These are phyloP conservation scores for Earliella scabrosa DNA, from an alignment of 1,284 basidiomycete species.

Conservation along the genomic window DNA sequence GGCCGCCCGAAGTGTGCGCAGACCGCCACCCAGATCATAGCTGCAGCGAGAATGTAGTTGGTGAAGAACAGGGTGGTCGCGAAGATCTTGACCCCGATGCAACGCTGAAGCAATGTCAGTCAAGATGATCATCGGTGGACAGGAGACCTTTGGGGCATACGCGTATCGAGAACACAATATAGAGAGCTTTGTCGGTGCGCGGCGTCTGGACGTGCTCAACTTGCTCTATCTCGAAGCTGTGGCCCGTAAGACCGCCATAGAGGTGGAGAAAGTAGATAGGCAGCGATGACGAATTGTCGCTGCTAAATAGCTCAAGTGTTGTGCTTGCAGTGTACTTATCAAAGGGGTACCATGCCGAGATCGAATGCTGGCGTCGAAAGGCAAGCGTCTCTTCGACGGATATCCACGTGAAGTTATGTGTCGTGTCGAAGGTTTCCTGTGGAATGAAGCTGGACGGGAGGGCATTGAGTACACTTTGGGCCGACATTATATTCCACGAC, in stretches of 20 bases:
- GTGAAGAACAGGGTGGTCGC: constrained; percentile 11
- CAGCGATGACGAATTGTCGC: background rate
- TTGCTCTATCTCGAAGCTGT: background rate
- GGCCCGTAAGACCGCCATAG: constrained; percentile 8
- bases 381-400: background rate
- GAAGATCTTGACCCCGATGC: constrained; percentile 7
- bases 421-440: constrained; percentile 8
- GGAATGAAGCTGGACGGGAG: constrained; percentile 9
- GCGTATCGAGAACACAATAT: constrained; percentile 3
- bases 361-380: constrained; percentile 7
- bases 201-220: constrained; percentile 1
- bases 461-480: too few species aligned
- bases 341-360: constrained; percentile 13
- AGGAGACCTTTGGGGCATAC: background rate
- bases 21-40: constrained; percentile 14
- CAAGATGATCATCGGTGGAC: background rate
- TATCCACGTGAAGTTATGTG: constrained; percentile 11
- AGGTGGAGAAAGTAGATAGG: constrained; percentile 1
- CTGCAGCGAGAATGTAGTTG: constrained; percentile 11
- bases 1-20: constrained; percentile 6
- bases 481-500: background rate
- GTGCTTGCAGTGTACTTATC: constrained; percentile 4
- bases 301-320: constrained; percentile 4
- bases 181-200: background rate
- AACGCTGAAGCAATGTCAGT: background rate